Base-by-base conservation (phyloP, 2,329 filamentous ascomycete species). In the Pleurostoma richardsiae region DNA sequence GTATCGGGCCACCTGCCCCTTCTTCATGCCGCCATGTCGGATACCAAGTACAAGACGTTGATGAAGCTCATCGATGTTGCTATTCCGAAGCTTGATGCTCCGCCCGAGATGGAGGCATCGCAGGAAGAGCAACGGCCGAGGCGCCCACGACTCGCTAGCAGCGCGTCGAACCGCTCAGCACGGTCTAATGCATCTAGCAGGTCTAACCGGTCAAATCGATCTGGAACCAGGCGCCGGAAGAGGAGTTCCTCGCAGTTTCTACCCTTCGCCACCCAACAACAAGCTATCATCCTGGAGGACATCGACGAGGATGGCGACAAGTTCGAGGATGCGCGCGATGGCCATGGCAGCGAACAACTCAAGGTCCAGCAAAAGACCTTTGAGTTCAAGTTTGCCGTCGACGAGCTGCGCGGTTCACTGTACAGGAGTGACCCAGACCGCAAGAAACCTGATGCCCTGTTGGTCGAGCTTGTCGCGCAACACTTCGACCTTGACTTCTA, bases 21-120 rank as follows among this genome's bases (percentile, higher is more conserved):
- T 44, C 75, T 99, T 1, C 92, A 97, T 63, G 94, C 88, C 8
- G 88, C 88, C 0, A 85, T 95, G 36, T 97, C 94, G 0, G 95
- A 99, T 58, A 83, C 83, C 36, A 99, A 99, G 64, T 99, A 99
- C 73, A 99, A 97, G 71, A 91, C 83, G 41, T 66, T 99, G 49
- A 99, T 99, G 94, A 91, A 84, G 57, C 76, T 99, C 40, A 92
- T 99, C 51, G 92, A 99, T 50, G 90, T 96, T 47, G 91, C 94
- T 0, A 88, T 99, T 49, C 95, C 94, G 1, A 91, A 87, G 51
- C 85, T 97, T 48, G 79, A 81, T 29, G 71, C 75, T 11, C 72
- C 75, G 2, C 65, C 71, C 7, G 59, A 69, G 27, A 59, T 65
- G 4, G 57, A 64, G 55, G 59, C 53, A 43, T 60, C 48, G 5